Base-by-base conservation (phyloP, 306 rosid genomes). In the Malus sylvestris region DNA sequence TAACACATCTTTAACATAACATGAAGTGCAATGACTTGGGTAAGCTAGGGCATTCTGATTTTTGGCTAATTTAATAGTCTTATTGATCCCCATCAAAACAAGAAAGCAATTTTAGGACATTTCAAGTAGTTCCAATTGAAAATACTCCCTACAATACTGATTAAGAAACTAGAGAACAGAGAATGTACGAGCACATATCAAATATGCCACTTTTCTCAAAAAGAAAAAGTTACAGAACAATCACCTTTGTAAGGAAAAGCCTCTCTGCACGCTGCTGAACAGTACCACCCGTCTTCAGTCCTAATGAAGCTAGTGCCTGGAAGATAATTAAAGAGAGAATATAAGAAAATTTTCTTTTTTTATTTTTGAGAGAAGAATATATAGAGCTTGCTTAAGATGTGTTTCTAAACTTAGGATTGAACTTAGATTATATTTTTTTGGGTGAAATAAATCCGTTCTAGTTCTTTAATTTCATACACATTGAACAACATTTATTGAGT, bases 221-320 rank as follows among this genome's bases (percentile, higher is more conserved):
- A 14, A 29, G 2, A 27, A 65, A 66, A 59, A 53, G 58, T 32
- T 19, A 64, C 73, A 4, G 12, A 32, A 76, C 1, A 53, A 49
- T 70, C 23, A 95, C 98, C 96, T 95, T 95, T 35, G 96, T 92
- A 52, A 95, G 96, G 86, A 92, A 90, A 75, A 95, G 96, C 84
- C 97, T 90, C 88, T 95, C 98, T 53, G 98, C 98, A 33, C 97
- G 97, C 83, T 95, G 98, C 87, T 90, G 96, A 76, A 90, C 76
- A 30, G 97, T 95, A 61, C 98, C 98, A 38, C 98, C 98, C 4
- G 85, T 83, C 86, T 95, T 95, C 65, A 95, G 92, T 73, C 97
- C 97, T 73, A 92, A 70, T 10, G 86, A 91, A 66, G 88, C 85
- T 76, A 95, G 78, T 77, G 97, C 97, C 98, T 95, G 80, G 80